phyloP scores from a whole-genome alignment of 2,329 filamentous ascomycete species.

The Pseudogymnoascus destructans region DNA sequence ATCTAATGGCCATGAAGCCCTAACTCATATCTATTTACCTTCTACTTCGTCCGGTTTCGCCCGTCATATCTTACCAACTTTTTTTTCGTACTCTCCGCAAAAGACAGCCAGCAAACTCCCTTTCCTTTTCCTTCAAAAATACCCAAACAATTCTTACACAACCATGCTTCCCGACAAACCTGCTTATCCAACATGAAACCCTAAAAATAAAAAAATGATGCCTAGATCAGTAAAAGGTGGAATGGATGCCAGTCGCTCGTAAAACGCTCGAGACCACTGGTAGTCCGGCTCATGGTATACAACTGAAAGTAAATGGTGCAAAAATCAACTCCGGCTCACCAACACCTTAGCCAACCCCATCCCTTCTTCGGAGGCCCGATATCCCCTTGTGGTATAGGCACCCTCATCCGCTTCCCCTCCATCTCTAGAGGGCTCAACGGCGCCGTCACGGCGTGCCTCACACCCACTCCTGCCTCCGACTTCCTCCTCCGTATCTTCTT shows the following conservation, averaged over 20 bases:
- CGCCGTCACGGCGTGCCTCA: constrained; percentile 22
- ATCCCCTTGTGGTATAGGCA: not conserved
- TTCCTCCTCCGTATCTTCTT: constrained; percentile 8
- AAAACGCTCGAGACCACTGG: not conserved
- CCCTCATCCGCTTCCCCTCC: constrained; percentile 15
- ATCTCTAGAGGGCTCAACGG: constrained; percentile 23
- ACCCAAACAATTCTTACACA: not conserved
- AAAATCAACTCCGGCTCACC: not conserved
- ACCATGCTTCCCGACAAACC: not conserved
- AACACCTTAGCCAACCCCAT: constrained; percentile 11
- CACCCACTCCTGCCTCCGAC: constrained; percentile 14
- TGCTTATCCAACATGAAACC: not conserved
- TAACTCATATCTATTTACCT: not conserved
- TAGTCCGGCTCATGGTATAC: not conserved
- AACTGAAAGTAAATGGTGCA: constrained; percentile 1
- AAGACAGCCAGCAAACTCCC: not conserved
- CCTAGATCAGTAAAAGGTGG: not conserved
- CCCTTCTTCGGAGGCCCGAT: not conserved
- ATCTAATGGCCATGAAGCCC: not conserved
- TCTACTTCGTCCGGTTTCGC: not conserved
- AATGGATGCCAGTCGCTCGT: not conserved
- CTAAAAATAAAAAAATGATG: not conserved
- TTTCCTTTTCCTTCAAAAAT: not conserved
- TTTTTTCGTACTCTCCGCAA: not conserved
- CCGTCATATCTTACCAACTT: not conserved